Evolutionary conservation across 1,284 basidiomycete species (phyloP).

Genomic region (Ustilago crameri): DNA sequence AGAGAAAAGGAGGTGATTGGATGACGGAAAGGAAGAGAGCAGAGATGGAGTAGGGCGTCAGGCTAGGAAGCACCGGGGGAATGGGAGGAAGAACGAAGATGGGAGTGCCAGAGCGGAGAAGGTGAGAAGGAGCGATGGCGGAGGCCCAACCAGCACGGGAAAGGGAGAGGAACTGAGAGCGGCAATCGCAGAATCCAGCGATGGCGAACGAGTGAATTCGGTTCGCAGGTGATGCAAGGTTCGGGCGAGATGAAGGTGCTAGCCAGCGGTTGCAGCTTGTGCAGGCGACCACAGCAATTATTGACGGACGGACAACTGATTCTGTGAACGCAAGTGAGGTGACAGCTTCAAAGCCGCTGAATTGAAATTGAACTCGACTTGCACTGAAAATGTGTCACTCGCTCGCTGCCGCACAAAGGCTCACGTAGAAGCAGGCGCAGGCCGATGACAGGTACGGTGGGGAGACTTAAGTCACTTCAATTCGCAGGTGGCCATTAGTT

Average conservation of each 20-base stretch:
- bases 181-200: not conserved
- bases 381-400: no score
- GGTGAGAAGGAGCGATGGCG: conserved; percentile 8
- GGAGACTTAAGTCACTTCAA: conserved; percentile 1
- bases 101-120: not conserved
- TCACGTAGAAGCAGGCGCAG: not conserved
- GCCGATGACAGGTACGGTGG: not conserved
- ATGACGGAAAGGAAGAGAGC: not conserved
- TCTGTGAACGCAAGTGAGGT: no score
- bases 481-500: no score
- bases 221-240: conserved; percentile 11
- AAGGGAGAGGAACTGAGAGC: not conserved
- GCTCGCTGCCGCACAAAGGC: not conserved
- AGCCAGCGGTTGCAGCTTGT: not conserved
- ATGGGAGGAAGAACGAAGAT: conserved; percentile 5
- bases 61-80: not conserved
- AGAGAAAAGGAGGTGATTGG: conserved; percentile 1
- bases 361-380: no score
- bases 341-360: not conserved
- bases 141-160: conserved; percentile 1
- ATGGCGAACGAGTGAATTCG: conserved; percentile 6
- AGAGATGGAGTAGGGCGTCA: not conserved
- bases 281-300: conserved; percentile 2
- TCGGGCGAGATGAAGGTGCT: conserved; percentile 26
- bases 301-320: no score